phyloP scores from a whole-genome alignment of 305 asterid species.

The Fraxinus latifolia region DNA sequence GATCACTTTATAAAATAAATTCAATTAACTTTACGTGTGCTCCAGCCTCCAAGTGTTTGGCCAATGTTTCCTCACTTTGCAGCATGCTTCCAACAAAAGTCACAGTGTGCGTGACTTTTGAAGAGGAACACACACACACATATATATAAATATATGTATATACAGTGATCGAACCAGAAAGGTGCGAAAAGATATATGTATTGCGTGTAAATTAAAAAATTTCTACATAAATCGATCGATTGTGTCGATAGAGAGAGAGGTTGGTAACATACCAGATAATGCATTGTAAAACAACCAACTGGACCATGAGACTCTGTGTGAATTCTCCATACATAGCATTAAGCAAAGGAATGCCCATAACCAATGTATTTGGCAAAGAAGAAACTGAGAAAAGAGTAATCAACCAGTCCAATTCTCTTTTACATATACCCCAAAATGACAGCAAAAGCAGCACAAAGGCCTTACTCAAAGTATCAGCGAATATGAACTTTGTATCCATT shows the following conservation, averaged over 20 bases:
- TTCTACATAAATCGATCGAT: neutral
- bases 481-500: constrained; percentile 55
- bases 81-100: constrained; percentile 23
- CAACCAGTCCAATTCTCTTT: constrained; percentile 49
- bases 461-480: constrained; percentile 60
- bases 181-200: neutral
- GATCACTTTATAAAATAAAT: constrained; percentile 23
- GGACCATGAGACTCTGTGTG: constrained; percentile 65
- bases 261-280: constrained; percentile 47
- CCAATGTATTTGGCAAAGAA: constrained; percentile 70
- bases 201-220: neutral
- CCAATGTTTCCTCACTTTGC: constrained; percentile 30
- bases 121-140: neutral
- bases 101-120: neutral
- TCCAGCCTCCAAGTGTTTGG: constrained; percentile 29
- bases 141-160: no score
- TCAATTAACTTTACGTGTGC: constrained; percentile 31
- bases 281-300: constrained; percentile 71
- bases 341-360: constrained; percentile 74
- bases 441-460: constrained; percentile 37
- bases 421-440: constrained; percentile 37
- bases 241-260: neutral
- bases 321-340: constrained; percentile 71
- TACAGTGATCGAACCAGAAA: neutral
- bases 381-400: constrained; percentile 66